Conservation (phyloP, 208 protist genomes). For the Wallacemonas sp. region DNA sequence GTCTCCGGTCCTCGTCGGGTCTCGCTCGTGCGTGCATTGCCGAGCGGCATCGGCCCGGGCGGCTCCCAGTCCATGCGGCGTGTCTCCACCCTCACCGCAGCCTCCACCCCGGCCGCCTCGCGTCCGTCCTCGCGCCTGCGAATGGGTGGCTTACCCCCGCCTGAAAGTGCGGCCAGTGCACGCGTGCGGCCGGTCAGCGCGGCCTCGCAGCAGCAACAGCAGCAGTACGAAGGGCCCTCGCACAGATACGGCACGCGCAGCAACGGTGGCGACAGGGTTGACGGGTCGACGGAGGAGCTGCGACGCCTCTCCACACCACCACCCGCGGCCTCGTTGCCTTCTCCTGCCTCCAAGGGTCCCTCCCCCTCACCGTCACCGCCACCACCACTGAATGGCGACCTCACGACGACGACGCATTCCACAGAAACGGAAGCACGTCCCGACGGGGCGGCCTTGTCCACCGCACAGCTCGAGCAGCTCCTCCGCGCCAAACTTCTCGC, state of each 20-base stretch:
- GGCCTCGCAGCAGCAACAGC: no score
- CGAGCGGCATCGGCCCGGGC: background rate
- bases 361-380: no score
- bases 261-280: no score
- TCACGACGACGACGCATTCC: no score
- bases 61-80: no score
- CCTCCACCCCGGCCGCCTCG: background rate
- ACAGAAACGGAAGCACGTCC: background rate
- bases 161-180: background rate
- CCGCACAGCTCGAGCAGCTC: constrained; percentile 47
- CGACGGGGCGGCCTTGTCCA: constrained; percentile 24
- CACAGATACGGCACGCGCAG: no score
- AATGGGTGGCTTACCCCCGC: background rate
- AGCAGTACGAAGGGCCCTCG: no score
- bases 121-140: constrained; percentile 6
- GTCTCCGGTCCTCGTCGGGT: no score
- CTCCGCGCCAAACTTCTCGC: constrained; percentile 54
- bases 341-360: no score
- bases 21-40: no score
- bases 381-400: no score
- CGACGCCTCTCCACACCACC: constrained; percentile 10
- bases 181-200: constrained; percentile 12
- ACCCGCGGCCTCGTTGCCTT: background rate
- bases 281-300: no score
- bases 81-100: background rate